Percentiles rank a stretch among this genome's conserved stretches.
Conservation (phyloP, 371 early-diverging fungal species). For the Mortierella sp. region DNA sequence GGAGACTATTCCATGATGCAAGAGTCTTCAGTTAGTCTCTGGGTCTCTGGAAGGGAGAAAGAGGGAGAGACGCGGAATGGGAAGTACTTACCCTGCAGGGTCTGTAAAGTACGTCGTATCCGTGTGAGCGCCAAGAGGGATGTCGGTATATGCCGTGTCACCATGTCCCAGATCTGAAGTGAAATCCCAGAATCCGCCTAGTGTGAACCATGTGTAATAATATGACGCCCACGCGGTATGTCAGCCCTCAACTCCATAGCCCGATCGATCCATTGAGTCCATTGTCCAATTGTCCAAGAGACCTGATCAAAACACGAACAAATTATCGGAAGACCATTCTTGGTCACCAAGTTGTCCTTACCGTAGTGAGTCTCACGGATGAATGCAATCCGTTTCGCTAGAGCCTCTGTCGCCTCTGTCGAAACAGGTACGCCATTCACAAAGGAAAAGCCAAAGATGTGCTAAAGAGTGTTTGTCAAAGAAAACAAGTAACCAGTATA, state of each 20-base stretch:
- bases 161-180: slow-evolving; percentile 84
- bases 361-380: slow-evolving; percentile 89
- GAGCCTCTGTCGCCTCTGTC: slow-evolving; percentile 71
- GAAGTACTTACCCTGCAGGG: slow-evolving; percentile 72
- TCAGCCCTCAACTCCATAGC: no score
- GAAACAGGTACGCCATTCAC: slow-evolving; percentile 80
- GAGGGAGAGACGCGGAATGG: no score
- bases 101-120: slow-evolving; percentile 95
- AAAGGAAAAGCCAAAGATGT: slow-evolving; percentile 81
- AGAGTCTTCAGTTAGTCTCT: no score
- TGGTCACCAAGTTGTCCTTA: slow-evolving; percentile 4
- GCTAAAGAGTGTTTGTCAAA: no score
- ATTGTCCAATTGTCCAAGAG: no score
- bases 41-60: no score
- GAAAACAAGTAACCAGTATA: no score
- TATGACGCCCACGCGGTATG: no score
- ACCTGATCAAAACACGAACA: no score
- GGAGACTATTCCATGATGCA: slow-evolving; percentile 65
- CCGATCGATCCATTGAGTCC: no score
- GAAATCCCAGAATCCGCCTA: slow-evolving; percentile 84
- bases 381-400: slow-evolving; percentile 77
- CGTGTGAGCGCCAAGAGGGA: slow-evolving; percentile 85
- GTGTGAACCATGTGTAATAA: background rate
- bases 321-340: slow-evolving; percentile 8
- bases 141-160: slow-evolving; percentile 89